A percentile compares a stretch with the other conserved stretches of the same genome.
Evolutionary conservation across 805 yeast species (phyloP).

Genomic region (Saturnispora kantuleensis): DNA sequence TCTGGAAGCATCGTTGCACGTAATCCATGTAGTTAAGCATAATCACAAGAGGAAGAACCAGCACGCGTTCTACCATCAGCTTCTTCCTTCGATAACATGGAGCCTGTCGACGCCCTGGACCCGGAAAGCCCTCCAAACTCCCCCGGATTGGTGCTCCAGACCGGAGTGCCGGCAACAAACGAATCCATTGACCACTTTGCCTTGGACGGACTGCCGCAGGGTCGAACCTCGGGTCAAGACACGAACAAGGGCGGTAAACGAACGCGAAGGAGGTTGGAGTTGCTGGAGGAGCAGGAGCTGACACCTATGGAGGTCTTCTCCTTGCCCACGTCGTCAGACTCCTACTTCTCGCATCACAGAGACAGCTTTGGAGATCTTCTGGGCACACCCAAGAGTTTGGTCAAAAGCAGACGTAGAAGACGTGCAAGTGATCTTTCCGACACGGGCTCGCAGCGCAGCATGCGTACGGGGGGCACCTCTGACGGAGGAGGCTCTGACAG

Average conservation of each 20-base stretch:
- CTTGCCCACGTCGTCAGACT: constrained; percentile 24
- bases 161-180: constrained; percentile 12
- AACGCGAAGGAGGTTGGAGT: constrained; percentile 3
- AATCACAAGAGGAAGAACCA: background rate
- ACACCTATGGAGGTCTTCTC: background rate
- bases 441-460: constrained; percentile 10
- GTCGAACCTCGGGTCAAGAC: too few relatives aligned
- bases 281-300: background rate
- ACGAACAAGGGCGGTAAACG: background rate
- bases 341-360: constrained; percentile 26
- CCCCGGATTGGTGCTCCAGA: constrained; percentile 20
- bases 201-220: constrained; percentile 7
- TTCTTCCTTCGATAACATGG: too few relatives aligned
- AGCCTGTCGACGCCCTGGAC: constrained; percentile 2
- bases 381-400: constrained; percentile 2
- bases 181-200: constrained; percentile 26
- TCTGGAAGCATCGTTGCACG: constrained; percentile 61
- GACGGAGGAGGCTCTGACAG: constrained; percentile 4
- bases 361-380: constrained; percentile 13
- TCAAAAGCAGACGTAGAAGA: constrained; percentile 7
- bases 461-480: constrained; percentile 2
- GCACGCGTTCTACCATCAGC: background rate
- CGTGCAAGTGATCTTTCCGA: constrained; percentile 23
- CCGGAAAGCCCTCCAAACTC: constrained; percentile 23
- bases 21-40: constrained; percentile 88